Conservation (phyloP, 176 grass and related monocot species). For the Cymbopogon citratus region DNA sequence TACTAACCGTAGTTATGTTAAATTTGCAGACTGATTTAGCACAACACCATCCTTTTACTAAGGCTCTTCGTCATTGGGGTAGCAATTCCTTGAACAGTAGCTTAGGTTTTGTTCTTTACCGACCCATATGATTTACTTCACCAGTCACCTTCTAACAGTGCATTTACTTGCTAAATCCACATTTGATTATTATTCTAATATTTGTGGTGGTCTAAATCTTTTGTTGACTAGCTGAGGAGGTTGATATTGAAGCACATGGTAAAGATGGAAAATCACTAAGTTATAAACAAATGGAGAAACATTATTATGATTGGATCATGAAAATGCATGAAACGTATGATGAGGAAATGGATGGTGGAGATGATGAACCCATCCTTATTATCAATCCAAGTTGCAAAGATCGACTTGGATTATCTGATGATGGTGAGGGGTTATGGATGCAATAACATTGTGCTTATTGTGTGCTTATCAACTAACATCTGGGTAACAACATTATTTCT, state of each 20-base stretch:
- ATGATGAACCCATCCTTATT: constrained; percentile 33
- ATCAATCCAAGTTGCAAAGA: constrained; percentile 38
- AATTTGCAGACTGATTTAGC: constrained; percentile 45
- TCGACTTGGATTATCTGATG: constrained; percentile 41
- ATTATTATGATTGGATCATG: constrained; percentile 41
- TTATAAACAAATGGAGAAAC: constrained; percentile 33
- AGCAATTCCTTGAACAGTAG: constrained; percentile 17
- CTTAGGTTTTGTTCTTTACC: constrained; percentile 30
- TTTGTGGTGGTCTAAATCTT: neutral
- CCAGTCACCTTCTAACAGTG: neutral
- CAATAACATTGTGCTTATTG: neutral
- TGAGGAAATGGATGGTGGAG: constrained; percentile 39
- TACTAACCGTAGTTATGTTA: neutral
- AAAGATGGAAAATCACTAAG: constrained; percentile 24
- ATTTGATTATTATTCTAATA: neutral
- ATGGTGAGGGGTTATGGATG: constrained; percentile 31
- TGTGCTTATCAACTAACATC: neutral
- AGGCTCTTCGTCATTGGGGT: constrained; percentile 33
- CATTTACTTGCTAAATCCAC: neutral
- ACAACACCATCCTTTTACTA: constrained; percentile 40
- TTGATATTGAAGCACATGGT: constrained; percentile 25
- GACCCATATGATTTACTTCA: neutral
- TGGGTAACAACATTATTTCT: neutral
- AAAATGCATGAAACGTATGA: constrained; percentile 55
- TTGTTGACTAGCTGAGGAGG: constrained; percentile 17